These are phyloP conservation scores for Nemania serpens DNA, from an alignment of 2,329 filamentous ascomycete genomes.

Conservation along the genomic window DNA sequence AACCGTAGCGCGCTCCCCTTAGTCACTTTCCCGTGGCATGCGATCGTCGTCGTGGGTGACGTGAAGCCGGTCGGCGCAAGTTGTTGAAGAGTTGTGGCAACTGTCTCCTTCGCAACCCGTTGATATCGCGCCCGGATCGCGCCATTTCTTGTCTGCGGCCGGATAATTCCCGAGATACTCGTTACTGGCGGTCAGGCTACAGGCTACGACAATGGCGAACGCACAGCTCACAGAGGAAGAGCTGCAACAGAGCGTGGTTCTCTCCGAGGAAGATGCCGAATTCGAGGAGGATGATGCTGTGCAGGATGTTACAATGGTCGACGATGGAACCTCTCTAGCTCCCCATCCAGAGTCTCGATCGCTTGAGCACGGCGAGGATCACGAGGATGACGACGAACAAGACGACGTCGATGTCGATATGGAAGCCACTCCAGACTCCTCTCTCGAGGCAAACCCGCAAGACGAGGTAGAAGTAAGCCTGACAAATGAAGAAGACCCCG, in stretches of 20 bases:
- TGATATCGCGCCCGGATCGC: background rate
- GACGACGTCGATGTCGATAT: conserved; percentile 37
- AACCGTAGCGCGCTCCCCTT: background rate
- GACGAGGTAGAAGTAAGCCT: conserved; percentile 28
- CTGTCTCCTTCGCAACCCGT: conserved; percentile 2
- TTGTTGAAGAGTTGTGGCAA: conserved; percentile 29
- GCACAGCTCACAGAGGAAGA: conserved; percentile 62
- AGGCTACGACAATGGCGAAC: conserved; percentile 49
- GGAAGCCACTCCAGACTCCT: conserved; percentile 8
- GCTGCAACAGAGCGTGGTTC: conserved; percentile 59
- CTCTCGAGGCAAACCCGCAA: conserved; percentile 19
- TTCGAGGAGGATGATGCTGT: conserved; percentile 45
- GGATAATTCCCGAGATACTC: background rate
- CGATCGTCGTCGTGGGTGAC: conserved; percentile 31
- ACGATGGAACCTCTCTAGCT: conserved; percentile 26
- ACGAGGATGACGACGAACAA: conserved; percentile 33
- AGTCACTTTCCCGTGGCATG: conserved; percentile 7
- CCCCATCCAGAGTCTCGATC: conserved; percentile 12
- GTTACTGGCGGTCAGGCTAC: background rate
- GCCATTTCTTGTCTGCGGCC: conserved; percentile 1
- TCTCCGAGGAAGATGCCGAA: conserved; percentile 53
- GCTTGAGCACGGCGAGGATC: conserved; percentile 17
- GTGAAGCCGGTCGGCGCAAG: conserved; percentile 28
- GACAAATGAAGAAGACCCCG: conserved; percentile 39
- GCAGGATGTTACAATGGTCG: conserved; percentile 39